Conservation (phyloP, 2,329 filamentous ascomycete genomes). For the Colletotrichum liaoningense region DNA sequence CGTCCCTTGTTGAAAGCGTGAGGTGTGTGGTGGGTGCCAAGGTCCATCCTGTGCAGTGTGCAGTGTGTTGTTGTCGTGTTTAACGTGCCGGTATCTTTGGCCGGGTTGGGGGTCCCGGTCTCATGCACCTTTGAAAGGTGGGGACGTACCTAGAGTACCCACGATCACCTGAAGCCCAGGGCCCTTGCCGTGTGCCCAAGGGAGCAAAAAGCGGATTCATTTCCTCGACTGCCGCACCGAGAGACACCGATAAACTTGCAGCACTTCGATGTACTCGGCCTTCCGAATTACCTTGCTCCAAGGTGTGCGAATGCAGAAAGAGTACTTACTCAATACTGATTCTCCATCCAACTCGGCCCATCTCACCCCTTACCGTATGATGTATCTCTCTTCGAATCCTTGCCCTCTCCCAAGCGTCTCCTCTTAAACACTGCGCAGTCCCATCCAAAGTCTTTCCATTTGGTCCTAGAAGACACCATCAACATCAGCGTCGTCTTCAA, state of each 20-base stretch:
- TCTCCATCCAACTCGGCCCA: background rate
- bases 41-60: background rate
- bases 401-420: background rate
- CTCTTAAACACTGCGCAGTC: background rate
- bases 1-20: background rate
- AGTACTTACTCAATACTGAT: background rate
- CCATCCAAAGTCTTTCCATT: background rate
- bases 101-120: background rate
- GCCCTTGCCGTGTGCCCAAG: background rate
- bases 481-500: background rate
- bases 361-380: background rate
- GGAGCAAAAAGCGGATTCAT: background rate
- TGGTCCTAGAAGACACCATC: background rate
- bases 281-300: background rate
- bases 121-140: conserved; percentile 19
- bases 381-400: no score
- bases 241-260: background rate
- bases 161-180: background rate
- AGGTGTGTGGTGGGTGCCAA: background rate
- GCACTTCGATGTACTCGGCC: background rate
- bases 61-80: background rate
- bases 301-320: background rate
- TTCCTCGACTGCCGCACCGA: background rate
- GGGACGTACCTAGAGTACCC: background rate
- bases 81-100: conserved; percentile 13